Base-by-base conservation (phyloP, 1,139 yeast species). In the Yamadazyma diospyri region DNA sequence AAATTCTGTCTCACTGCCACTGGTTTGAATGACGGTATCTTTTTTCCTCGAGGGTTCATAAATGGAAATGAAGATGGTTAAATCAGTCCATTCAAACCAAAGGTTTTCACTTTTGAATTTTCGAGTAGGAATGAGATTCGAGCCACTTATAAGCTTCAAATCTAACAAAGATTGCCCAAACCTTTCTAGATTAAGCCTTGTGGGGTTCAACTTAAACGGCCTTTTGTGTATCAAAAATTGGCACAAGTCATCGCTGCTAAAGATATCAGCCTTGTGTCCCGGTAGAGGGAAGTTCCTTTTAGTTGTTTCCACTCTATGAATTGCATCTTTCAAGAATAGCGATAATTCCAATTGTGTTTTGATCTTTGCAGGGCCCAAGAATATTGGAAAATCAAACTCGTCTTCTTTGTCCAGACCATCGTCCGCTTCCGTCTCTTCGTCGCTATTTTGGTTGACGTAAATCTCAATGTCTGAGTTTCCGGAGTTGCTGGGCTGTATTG, bases 11-110 rank as follows among this genome's bases (percentile, higher is more conserved):
- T 26, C 21, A 15, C 11, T 16, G n/a, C n/a, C n/a, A n/a, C n/a
- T n/a, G n/a, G n/a, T n/a, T 13, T 5, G 20, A 4, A 9, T 12
- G 4, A 7, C 20, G 19, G 21, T 33, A 24, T 15, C 21, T 6
- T 18, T 25, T 11, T 16, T 27, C 17, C 19, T 16, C 12, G 9
- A 18, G 2, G 25, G 6, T 22, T 23, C 19, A 32, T 39, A 50
- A 11, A 45, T 45, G 6, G 59, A 47, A 4, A 53, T 46, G 23
- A 37, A 50, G 4, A 46, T 24, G 6, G 70, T 64, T 27, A 57
- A 42, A 11, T 64, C 70, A 2, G 71, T 51, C 74, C 74, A 69
- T 42, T 69, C 75, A 37, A 66, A 65, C 73, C 73, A 68, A 63
- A 65, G 57, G 2, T 64, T 64, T 39, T 66, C 72, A 41, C 70